phyloP scores from a whole-genome alignment of 2,329 filamentous ascomycete species.

The Gnomoniopsis smithogilvyi region DNA sequence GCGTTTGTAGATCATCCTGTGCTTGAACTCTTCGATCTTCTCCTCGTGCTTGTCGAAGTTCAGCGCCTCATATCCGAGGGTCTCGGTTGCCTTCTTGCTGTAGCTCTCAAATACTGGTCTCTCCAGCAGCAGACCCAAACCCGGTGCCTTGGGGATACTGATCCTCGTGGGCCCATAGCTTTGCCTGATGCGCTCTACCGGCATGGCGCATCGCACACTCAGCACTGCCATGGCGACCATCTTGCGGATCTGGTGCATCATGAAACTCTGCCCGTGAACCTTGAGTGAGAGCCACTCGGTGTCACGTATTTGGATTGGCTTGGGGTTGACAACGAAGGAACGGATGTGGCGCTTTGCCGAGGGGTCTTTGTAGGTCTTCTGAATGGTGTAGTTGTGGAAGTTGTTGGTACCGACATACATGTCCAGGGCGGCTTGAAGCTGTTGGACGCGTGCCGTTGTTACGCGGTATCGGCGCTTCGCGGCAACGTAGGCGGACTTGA shows the following conservation, averaged over 20 bases:
- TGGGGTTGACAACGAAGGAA: conserved; percentile 75
- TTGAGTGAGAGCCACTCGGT: conserved; percentile 96
- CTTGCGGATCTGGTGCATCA: conserved; percentile 99
- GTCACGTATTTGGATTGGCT: conserved; percentile 80
- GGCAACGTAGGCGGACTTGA: conserved; percentile 77
- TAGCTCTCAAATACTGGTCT: conserved; percentile 88
- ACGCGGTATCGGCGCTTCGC: conserved; percentile 87
- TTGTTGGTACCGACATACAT: conserved; percentile 82
- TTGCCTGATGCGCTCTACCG: conserved; percentile 66
- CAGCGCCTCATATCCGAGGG: conserved; percentile 64
- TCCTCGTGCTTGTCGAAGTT: conserved; percentile 76
- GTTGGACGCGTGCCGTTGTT: conserved; percentile 64
- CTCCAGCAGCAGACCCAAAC: conserved; percentile 83
- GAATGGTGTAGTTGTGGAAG: conserved; percentile 97
- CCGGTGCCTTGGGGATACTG: conserved; percentile 90
- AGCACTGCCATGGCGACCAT: conserved; percentile 95
- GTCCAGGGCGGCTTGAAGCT: conserved; percentile 72
- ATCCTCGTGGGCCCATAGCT: conserved; percentile 72
- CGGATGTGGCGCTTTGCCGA: conserved; percentile 90
- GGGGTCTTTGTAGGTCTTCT: conserved; percentile 76
- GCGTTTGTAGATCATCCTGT: conserved; percentile 83
- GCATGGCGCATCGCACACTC: conserved; percentile 78
- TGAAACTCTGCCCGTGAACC: conserved; percentile 97
- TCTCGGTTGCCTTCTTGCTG: conserved; percentile 67
- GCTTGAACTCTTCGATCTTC: conserved; percentile 85